These are phyloP conservation scores for Gastrodia elata DNA, from an alignment of 106 monocot species.

Conservation along the genomic window DNA sequence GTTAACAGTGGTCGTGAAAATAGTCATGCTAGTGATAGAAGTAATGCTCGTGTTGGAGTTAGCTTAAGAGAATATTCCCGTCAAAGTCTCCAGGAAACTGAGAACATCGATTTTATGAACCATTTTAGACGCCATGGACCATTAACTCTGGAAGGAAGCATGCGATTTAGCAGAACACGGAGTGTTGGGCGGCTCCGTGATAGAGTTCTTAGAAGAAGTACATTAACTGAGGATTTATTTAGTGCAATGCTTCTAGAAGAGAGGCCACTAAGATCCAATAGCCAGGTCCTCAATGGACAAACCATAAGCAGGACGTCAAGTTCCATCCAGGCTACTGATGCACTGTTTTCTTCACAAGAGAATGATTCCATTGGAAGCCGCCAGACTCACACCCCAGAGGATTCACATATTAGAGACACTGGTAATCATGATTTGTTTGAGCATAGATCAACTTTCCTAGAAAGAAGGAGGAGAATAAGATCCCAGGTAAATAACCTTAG, in stretches of 20 bases:
- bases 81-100: conserved; percentile 16
- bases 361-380: conserved; percentile 8
- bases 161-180: conserved; percentile 71
- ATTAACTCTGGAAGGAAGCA: conserved; percentile 53
- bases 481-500: conserved; percentile 56
- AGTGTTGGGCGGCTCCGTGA: conserved; percentile 92
- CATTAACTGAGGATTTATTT: conserved; percentile 41
- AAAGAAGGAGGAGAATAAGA: conserved; percentile 93
- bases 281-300: conserved; percentile 4
- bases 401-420: conserved; percentile 25
- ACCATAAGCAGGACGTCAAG: not conserved
- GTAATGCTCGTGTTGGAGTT: not conserved
- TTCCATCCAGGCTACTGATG: not conserved
- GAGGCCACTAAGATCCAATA: conserved; percentile 13
- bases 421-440: conserved; percentile 48
- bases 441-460: conserved; percentile 63
- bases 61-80: not conserved
- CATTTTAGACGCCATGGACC: conserved; percentile 25
- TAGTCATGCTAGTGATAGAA: conserved; percentile 5
- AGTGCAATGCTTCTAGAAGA: conserved; percentile 29
- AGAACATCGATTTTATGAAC: conserved; percentile 21
- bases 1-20: not conserved
- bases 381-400: conserved; percentile 14
- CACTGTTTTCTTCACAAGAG: not conserved
- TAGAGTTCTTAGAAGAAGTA: conserved; percentile 72